Base-by-base conservation (phyloP, 345 rosid genomes). In the Cardiospermum halicacabum region DNA sequence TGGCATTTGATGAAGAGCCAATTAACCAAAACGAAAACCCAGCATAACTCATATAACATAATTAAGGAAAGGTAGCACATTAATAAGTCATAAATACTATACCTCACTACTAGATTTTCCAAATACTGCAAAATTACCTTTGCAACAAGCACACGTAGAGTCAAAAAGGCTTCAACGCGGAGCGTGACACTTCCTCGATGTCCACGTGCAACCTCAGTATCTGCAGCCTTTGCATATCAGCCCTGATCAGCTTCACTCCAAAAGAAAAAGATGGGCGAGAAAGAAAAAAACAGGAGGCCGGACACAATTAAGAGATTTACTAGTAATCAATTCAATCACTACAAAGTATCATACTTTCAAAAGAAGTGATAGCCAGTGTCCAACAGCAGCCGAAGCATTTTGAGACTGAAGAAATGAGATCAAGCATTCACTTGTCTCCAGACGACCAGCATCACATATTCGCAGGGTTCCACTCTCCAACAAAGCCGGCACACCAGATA, bases 331-430 rank as follows among this genome's bases (percentile, higher is more conserved):
- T 36, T 8, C 0, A 9, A 47, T 0, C 9, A 19, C 40, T 60
- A 47, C 51, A 28, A 53, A 48, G 7, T 21, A 45, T 42, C 56
- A 47, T 81, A 93, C 98, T 77, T 93, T 77, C 67, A 90, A 89
- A 64, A 93, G 91, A 75, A 88, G 88, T 12, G 98, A 93, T 16
- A 93, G 84, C 97, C 94, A 90, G 77, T 90, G 96, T 60, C 98
- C 98, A 62, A 93, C 84, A 71, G 92, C 96, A 66, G 86, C 80
- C 6, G 80, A 77, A 70, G 97, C 96, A 66, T 76, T 49, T 72
- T 81, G 87, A 26, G 96, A 86, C 76, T 81, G 96, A 66, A 94
- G 83, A 87, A 86, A 91, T 19, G 87, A 79, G 65, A 88, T 77
- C 60, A 88, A 85, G 53, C 99, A 91, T 66, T 85, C 95, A 70